Evolutionary conservation across 1,284 basidiomycete genomes (phyloP).

Genomic region (Sporisorium sorghi): DNA sequence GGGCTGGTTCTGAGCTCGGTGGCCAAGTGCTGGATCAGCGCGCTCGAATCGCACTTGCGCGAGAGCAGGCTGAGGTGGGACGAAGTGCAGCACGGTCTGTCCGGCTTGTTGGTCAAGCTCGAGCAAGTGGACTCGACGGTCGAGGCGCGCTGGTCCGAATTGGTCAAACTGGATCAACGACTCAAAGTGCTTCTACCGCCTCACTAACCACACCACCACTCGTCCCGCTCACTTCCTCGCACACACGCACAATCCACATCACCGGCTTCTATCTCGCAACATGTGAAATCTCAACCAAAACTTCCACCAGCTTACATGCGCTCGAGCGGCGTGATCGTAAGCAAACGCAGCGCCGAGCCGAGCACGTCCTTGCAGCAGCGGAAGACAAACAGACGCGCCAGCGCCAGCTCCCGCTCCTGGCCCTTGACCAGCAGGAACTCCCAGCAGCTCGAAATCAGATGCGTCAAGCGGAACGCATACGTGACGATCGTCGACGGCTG

Average conservation of each 20-base stretch:
- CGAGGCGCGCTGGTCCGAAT: constrained; percentile 12
- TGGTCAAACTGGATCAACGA: constrained; percentile 23
- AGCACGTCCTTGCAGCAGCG: constrained; percentile 88
- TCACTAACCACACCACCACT: neutral
- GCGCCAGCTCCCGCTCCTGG: constrained; percentile 78
- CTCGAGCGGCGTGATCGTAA: constrained; percentile 83
- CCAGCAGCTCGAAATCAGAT: constrained; percentile 88
- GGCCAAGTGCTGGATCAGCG: constrained; percentile 29
- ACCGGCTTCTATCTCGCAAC: no score
- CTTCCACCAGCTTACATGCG: constrained; percentile 78
- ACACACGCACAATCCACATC: neutral
- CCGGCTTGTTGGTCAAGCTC: constrained; percentile 8
- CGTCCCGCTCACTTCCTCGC: no score
- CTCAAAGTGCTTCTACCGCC: constrained; percentile 5
- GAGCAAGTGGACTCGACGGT: constrained; percentile 4
- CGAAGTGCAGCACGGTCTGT: neutral
- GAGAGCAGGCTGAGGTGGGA: constrained; percentile 6
- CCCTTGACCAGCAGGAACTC: constrained; percentile 86
- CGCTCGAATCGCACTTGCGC: constrained; percentile 15
- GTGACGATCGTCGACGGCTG: constrained; percentile 91
- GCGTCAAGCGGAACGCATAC: constrained; percentile 80
- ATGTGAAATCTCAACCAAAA: no score
- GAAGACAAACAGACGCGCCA: constrained; percentile 91
- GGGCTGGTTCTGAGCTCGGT: constrained; percentile 6
- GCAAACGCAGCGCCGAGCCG: constrained; percentile 83